Evolutionary conservation across 129 eudicot genomes (phyloP), one percentile per base, ranked within the genome.

Genomic region (Chrysanthemum seticuspe): DNA sequence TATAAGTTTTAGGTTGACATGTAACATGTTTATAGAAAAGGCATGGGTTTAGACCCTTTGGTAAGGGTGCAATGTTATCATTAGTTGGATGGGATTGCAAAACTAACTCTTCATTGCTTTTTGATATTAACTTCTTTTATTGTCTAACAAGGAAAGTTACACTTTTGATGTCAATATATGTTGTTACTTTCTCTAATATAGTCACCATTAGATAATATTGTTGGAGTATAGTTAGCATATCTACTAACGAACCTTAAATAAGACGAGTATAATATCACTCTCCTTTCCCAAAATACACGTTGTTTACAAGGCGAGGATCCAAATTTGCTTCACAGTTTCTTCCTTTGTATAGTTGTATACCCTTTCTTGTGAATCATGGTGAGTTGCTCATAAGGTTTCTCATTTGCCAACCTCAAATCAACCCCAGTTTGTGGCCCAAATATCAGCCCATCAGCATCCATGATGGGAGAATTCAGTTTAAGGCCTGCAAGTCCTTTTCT

Each of bases 1-100:
- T 69, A 6, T n/a, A 53, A 69, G 52, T 59, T 53, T 10, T 56
- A 55, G 54, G 65, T 36, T 18, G 64, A 70, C 7, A 15, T 34
- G 44, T 34, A 4, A 34, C 44, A 34, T 34, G 44, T 34, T 4
- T 34, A 34, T 34, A 34, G 44, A 5, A 34, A 34, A 34, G 44
- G 44, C 44, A 34, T 34, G 44, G 44, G 44, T 34, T 34, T 34
- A 34, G 44, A 5, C 44, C 44, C 44, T 34, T 34, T 34, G 1
- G 6, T 34, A 34, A 34, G 44, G 44, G 44, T 34, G 1, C 44
- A 34, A 34, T 34, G 44, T 34, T 34, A 34, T 4, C 44, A 5
- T 34, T 36, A 6, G 8, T 36, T 36, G 45, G 45, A 36, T 36
- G 45, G 0, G 45, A 9, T 5, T 36, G 34, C 8, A 36, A 36